Percentiles rank a stretch among this genome's conserved stretches.
phyloP scores from a whole-genome alignment of 805 yeast genomes.

The Candida boleticola region DNA sequence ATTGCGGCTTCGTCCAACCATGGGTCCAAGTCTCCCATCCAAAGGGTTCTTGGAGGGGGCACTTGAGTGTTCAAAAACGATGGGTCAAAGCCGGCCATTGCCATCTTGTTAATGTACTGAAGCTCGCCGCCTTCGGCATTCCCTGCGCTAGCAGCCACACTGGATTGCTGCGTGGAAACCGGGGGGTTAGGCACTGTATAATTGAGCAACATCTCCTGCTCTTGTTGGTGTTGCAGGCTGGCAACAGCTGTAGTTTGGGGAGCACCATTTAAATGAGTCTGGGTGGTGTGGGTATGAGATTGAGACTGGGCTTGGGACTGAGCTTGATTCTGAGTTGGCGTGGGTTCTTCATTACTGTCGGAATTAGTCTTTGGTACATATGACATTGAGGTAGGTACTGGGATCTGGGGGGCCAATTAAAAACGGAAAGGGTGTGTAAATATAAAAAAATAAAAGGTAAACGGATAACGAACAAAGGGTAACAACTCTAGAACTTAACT shows the following conservation, averaged over 20 bases:
- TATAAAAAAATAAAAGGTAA: no score
- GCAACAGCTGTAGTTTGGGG: slow-evolving; percentile 25
- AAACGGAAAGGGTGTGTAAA: not conserved
- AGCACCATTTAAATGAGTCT: slow-evolving; percentile 1
- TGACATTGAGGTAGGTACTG: not conserved
- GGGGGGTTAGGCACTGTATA: slow-evolving; percentile 44
- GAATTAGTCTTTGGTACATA: not conserved
- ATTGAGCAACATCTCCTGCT: slow-evolving; percentile 38
- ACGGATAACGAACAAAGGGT: no score
- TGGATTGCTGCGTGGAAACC: slow-evolving; percentile 35
- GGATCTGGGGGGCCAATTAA: not conserved
- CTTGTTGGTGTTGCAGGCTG: slow-evolving; percentile 42
- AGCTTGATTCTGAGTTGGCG: not conserved
- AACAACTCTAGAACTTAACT: no score
- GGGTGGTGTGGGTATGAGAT: no score
- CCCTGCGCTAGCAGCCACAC: slow-evolving; percentile 23
- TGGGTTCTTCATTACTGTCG: not conserved
- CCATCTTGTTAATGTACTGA: slow-evolving; percentile 4
- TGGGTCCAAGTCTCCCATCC: slow-evolving; percentile 90
- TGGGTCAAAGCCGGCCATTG: not conserved
- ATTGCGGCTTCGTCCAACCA: slow-evolving; percentile 67
- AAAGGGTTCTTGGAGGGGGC: slow-evolving; percentile 65
- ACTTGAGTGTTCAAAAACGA: slow-evolving; percentile 8
- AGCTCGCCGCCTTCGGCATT: not conserved
- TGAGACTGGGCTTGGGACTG: slow-evolving; percentile 3